These are phyloP conservation scores for Nakaseomyces uthaithaninus DNA, from an alignment of 1,139 yeast species.

Conservation along the genomic window DNA sequence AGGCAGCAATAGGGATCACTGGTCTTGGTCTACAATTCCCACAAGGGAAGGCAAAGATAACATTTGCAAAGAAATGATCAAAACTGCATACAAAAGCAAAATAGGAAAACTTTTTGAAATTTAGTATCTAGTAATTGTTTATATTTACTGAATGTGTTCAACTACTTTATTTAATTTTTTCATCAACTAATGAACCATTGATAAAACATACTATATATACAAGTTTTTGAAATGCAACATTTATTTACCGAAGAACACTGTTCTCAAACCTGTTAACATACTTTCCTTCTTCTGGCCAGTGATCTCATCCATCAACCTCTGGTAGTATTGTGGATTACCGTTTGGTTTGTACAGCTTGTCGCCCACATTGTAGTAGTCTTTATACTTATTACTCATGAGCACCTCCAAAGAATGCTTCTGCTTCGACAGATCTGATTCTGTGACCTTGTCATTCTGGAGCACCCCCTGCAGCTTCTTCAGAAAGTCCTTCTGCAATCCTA, in stretches of 20 bases:
- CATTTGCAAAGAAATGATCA: conserved; percentile 6
- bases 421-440: conserved; percentile 47
- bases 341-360: conserved; percentile 65
- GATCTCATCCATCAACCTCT: conserved; percentile 60
- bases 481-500: conserved; percentile 29
- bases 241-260: conserved; percentile 61
- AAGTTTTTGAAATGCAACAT: not conserved
- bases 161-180: no score
- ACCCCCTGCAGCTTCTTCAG: conserved; percentile 35
- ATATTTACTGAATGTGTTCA: no score
- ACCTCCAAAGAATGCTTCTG: conserved; percentile 55
- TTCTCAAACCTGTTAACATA: conserved; percentile 53
- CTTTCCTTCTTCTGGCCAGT: conserved; percentile 68
- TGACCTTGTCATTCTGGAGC: conserved; percentile 35
- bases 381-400: conserved; percentile 54
- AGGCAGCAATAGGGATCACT: conserved; percentile 36
- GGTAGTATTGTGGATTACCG: conserved; percentile 76
- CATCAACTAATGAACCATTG: no score
- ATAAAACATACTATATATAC: no score
- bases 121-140: no score
- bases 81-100: no score
- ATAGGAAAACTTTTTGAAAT: no score
- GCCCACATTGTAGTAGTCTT: conserved; percentile 53
- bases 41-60: conserved; percentile 2
- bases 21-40: conserved; percentile 29